Conservation (phyloP, 1,139 yeast species). For the Magnusiomyces suaveolens region DNA sequence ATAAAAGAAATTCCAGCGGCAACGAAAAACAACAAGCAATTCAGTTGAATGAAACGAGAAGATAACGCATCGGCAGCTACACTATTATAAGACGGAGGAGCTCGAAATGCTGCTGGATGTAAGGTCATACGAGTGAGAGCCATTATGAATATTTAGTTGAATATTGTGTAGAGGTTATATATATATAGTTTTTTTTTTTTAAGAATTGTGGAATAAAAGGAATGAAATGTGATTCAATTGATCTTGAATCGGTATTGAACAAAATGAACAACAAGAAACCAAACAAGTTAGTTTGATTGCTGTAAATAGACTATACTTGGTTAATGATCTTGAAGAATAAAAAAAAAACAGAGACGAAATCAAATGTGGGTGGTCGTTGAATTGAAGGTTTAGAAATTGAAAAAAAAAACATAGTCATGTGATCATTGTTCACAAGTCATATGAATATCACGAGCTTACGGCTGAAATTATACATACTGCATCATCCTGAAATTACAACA, state of each 20-base stretch:
- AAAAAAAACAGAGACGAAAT: background rate
- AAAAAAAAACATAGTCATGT: background rate
- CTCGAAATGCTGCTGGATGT: background rate
- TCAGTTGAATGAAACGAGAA: slow-evolving; percentile 26
- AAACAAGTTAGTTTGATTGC: too few species aligned
- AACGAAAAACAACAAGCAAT: slow-evolving; percentile 20
- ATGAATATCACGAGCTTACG: too few species aligned
- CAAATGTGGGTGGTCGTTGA: background rate
- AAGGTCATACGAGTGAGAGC: slow-evolving; percentile 6
- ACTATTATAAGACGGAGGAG: slow-evolving; percentile 9
- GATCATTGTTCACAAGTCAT: background rate
- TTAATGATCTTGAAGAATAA: background rate
- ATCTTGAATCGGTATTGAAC: background rate
- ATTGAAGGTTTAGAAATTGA: background rate
- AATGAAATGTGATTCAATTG: background rate
- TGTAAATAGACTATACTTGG: too few species aligned
- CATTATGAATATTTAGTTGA: background rate
- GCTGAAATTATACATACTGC: too few species aligned
- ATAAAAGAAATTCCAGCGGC: slow-evolving; percentile 18
- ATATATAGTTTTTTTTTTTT: background rate
- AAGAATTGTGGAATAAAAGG: background rate
- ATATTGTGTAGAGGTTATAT: too few species aligned
- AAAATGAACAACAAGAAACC: background rate
- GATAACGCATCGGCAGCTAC: slow-evolving; percentile 21
- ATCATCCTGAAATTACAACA: too few species aligned